A percentile compares a stretch with the other conserved stretches of the same genome.
Evolutionary conservation across 371 early-diverging fungal genomes (phyloP).

Genomic region (Saksenaea vasiformis): DNA sequence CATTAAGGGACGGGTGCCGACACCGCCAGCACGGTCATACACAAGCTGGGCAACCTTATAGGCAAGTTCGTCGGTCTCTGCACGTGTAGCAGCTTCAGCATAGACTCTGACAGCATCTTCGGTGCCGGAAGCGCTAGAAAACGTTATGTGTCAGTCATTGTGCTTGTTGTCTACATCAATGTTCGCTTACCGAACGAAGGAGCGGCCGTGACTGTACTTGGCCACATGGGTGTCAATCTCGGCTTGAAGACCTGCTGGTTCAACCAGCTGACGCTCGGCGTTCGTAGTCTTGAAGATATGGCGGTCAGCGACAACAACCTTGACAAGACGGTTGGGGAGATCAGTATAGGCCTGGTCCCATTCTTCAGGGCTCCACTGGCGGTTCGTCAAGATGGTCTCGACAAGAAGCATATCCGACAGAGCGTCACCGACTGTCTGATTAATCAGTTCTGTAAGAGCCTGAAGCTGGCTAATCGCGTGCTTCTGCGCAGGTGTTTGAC

Average conservation of each 20-base stretch:
- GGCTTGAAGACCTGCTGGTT: constrained; percentile 89
- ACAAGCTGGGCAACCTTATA: constrained; percentile 83
- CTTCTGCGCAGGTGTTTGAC: constrained; percentile 76
- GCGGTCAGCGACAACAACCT: constrained; percentile 93
- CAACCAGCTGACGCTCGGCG: constrained; percentile 90
- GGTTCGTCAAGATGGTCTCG: constrained; percentile 88
- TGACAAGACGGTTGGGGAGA: constrained; percentile 91
- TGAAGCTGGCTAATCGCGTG: constrained; percentile 77
- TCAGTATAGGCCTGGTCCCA: constrained; percentile 97
- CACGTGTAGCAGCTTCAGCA: constrained; percentile 93
- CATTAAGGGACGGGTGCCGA: constrained; percentile 78
- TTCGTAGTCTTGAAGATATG: constrained; percentile 92
- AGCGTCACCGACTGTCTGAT: constrained; percentile 99
- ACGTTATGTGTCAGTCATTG: not conserved
- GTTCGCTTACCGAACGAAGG: constrained; percentile 84
- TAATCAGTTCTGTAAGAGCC: constrained; percentile 90
- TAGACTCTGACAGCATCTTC: constrained; percentile 99
- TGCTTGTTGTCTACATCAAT: not conserved
- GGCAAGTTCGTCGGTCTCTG: constrained; percentile 82
- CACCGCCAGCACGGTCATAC: constrained; percentile 91
- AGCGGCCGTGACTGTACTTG: constrained; percentile 84
- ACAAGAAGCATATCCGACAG: constrained; percentile 96
- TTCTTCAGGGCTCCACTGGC: constrained; percentile 75
- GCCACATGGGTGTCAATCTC: constrained; percentile 83
- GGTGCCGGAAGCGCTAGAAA: constrained; percentile 95